Conservation (phyloP, 352 stramenopile genomes). For the Pilasporangium apinafurcum region DNA sequence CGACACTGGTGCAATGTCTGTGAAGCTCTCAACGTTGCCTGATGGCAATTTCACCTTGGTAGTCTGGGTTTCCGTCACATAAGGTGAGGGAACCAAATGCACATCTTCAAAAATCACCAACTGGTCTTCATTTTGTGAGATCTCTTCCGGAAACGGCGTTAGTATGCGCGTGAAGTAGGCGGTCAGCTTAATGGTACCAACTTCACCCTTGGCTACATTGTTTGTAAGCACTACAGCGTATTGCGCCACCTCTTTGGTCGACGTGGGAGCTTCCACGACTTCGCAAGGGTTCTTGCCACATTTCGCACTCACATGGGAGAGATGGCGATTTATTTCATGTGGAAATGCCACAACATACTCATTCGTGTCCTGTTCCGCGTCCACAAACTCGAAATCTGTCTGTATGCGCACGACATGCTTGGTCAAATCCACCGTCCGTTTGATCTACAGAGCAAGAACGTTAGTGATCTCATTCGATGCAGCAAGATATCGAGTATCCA, state of each 20-base stretch:
- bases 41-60: slow-evolving; percentile 84
- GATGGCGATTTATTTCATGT: slow-evolving; percentile 32
- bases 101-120: slow-evolving; percentile 72
- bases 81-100: slow-evolving; percentile 68
- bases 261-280: slow-evolving; percentile 32
- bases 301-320: slow-evolving; percentile 63
- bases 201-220: slow-evolving; percentile 37
- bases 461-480: background rate
- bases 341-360: slow-evolving; percentile 68
- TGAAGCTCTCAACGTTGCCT: slow-evolving; percentile 65
- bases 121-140: slow-evolving; percentile 81
- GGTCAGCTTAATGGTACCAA: slow-evolving; percentile 65
- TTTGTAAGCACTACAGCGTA: slow-evolving; percentile 74
- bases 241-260: slow-evolving; percentile 29
- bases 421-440: slow-evolving; percentile 76
- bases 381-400: slow-evolving; percentile 67
- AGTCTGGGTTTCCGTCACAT: slow-evolving; percentile 70
- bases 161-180: slow-evolving; percentile 75
- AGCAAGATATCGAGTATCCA: background rate
- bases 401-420: slow-evolving; percentile 76
- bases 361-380: slow-evolving; percentile 39
- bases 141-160: slow-evolving; percentile 67
- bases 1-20: slow-evolving; percentile 38
- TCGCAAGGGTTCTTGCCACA: slow-evolving; percentile 69
- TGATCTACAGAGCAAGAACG: slow-evolving; percentile 24